Conservation (phyloP, 805 yeast genomes). For the Ogataea pilisensis region DNA sequence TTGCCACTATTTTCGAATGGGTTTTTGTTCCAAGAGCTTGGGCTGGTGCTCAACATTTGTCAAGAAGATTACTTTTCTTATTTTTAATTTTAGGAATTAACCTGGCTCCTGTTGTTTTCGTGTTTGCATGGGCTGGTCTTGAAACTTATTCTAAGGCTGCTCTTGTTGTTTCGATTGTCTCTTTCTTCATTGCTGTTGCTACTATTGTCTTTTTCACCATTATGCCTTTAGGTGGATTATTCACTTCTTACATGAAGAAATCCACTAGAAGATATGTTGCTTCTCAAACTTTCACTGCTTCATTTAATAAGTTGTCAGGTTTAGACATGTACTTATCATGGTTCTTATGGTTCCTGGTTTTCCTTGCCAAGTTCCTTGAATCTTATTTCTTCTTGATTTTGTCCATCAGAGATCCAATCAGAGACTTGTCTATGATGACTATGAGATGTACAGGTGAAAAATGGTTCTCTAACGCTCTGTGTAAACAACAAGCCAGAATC, state of each 20-base stretch:
- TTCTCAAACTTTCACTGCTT: constrained; percentile 94
- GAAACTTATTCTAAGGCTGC: constrained; percentile 68
- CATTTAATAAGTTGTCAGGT: constrained; percentile 75
- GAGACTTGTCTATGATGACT: constrained; percentile 74
- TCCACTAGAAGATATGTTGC: constrained; percentile 85
- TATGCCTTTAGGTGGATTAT: constrained; percentile 96
- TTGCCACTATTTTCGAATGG: constrained; percentile 92
- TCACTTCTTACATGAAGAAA: constrained; percentile 87
- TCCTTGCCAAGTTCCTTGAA: constrained; percentile 83
- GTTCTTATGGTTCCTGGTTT: constrained; percentile 83
- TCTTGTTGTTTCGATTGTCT: constrained; percentile 73
- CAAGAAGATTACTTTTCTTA: constrained; percentile 81
- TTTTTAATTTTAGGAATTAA: constrained; percentile 62
- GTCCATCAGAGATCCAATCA: constrained; percentile 91
- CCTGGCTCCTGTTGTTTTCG: constrained; percentile 81
- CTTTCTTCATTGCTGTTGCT: constrained; percentile 81
- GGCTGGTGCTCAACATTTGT: constrained; percentile 98
- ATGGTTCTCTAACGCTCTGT: constrained; percentile 75
- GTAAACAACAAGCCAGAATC: constrained; percentile 83
- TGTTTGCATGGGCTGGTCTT: constrained; percentile 75
- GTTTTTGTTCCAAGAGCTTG: constrained; percentile 94
- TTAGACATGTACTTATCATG: constrained; percentile 96
- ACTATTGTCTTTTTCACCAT: constrained; percentile 83
- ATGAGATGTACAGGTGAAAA: constrained; percentile 96
- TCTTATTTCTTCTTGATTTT: constrained; percentile 89